phyloP scores from a whole-genome alignment of 2,329 filamentous ascomycete species.

The Hymenotorrendiella dingleyae region DNA sequence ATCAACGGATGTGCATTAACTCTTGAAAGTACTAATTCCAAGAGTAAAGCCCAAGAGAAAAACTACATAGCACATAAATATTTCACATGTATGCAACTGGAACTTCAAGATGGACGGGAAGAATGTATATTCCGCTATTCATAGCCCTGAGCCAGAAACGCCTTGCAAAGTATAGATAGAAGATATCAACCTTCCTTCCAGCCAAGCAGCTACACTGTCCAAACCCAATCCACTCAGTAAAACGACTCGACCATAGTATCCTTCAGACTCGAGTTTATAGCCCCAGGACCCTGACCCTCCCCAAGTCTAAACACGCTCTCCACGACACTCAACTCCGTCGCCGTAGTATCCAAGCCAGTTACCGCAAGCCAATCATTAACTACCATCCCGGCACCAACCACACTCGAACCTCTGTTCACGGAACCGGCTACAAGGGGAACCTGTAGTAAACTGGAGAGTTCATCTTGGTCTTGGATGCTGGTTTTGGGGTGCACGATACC shows the following conservation, averaged over 20 bases:
- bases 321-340: conserved; percentile 94
- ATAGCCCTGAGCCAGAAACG: not conserved
- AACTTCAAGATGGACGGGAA: too few relatives aligned
- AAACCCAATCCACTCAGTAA: conserved; percentile 56
- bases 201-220: not conserved
- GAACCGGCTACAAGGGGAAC: conserved; percentile 92
- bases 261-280: conserved; percentile 81
- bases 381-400: conserved; percentile 95
- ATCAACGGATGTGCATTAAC: too few relatives aligned
- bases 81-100: too few relatives aligned
- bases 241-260: conserved; percentile 99
- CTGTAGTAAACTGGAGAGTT: conserved; percentile 86
- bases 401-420: conserved; percentile 86
- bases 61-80: too few relatives aligned
- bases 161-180: conserved; percentile 1
- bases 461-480: conserved; percentile 94
- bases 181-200: not conserved
- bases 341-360: conserved; percentile 87
- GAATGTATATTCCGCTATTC: too few relatives aligned
- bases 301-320: conserved; percentile 94
- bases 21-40: too few relatives aligned
- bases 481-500: conserved; percentile 98
- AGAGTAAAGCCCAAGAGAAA: too few relatives aligned
- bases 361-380: conserved; percentile 98
- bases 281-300: conserved; percentile 73